These are phyloP conservation scores for Penicilliopsis zonata DNA, from an alignment of 495 filamentous ascomycete species.

Conservation along the genomic window DNA sequence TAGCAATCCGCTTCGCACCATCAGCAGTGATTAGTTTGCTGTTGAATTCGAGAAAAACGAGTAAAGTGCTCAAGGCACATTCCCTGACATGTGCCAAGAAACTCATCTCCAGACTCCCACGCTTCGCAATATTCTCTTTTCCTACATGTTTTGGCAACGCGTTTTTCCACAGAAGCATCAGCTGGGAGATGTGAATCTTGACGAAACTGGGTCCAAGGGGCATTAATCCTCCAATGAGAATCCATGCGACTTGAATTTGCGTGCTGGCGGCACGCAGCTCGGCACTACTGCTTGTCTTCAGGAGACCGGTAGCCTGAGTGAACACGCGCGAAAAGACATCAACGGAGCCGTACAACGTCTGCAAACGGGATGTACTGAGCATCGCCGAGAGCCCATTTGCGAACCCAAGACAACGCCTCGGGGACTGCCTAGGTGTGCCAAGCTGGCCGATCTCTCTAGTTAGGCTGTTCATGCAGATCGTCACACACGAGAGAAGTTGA, in stretches of 20 bases:
- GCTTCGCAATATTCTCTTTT: slow-evolving; percentile 74
- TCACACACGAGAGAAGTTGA: slow-evolving; percentile 82
- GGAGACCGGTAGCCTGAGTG: slow-evolving; percentile 77
- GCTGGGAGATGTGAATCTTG: slow-evolving; percentile 93
- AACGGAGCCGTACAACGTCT: slow-evolving; percentile 87
- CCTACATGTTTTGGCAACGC: slow-evolving; percentile 87
- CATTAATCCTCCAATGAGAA: slow-evolving; percentile 92
- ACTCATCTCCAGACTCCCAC: slow-evolving; percentile 73
- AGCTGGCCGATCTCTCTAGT: slow-evolving; percentile 75
- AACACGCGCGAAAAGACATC: slow-evolving; percentile 89
- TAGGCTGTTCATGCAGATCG: slow-evolving; percentile 93
- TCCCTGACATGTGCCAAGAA: slow-evolving; percentile 93
- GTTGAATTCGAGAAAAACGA: slow-evolving; percentile 92
- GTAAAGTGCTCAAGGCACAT: slow-evolving; percentile 82
- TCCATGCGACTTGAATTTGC: slow-evolving; percentile 97
- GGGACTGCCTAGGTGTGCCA: slow-evolving; percentile 60
- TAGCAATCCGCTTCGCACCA: slow-evolving; percentile 83
- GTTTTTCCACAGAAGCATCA: slow-evolving; percentile 96
- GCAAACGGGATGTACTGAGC: slow-evolving; percentile 75
- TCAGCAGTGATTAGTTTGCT: slow-evolving; percentile 83
- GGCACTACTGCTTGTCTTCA: slow-evolving; percentile 86
- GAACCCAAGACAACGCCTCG: slow-evolving; percentile 78
- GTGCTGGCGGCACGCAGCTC: slow-evolving; percentile 86
- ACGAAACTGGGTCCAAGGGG: slow-evolving; percentile 95
- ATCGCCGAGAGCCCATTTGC: slow-evolving; percentile 89